Base-by-base conservation (phyloP, 441 rosid genomes). In the Euphorbia celastroides region DNA sequence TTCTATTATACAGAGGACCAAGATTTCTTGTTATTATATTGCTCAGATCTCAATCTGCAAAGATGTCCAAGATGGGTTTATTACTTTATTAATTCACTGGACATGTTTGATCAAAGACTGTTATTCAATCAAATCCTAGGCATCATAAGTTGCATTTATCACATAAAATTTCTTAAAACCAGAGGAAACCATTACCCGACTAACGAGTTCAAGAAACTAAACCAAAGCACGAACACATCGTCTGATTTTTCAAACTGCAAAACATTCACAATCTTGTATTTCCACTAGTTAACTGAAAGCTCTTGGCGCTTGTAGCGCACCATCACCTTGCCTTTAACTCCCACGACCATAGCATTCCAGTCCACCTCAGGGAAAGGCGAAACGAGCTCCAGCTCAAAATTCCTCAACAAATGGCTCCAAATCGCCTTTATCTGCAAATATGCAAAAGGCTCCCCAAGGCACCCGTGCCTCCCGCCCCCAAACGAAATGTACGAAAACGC, bases 291-390 rank as follows among this genome's bases (percentile, higher is more conserved):
- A 31, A 73, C 85, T 62, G 79, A 71, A 60, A 92, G 94, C 69
- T 79, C 78, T 32, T 86, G 80, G 12, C 97, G 72, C 86, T 90
- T 90, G 85, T 87, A 92, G 38, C 89, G 90, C 67, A 90, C 99
- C 99, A 92, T 92, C 67, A 95, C 98, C 64, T 82, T 86, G 62
- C 92, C 99, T 77, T 95, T 95, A 36, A 95, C 99, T 5, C 99
- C 98, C 50, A 95, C 99, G 19, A 95, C 99, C 99, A 95, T 95
- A 3, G 99, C 98, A 31, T 90, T 95, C 99, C 99, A 95, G 77
- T 95, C 97, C 1, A 82, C 86, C 86, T 90, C 98, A 16, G 99
- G 99, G 73, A 95, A 95, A 4, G 99, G 92, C 52, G 99, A 95
- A 57, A 83, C 75, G 75, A 92, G 69, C 75, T 95, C 97, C 25